Base-by-base conservation (phyloP, 768 basidiomycete genomes). In the Termitomyces sp. region DNA sequence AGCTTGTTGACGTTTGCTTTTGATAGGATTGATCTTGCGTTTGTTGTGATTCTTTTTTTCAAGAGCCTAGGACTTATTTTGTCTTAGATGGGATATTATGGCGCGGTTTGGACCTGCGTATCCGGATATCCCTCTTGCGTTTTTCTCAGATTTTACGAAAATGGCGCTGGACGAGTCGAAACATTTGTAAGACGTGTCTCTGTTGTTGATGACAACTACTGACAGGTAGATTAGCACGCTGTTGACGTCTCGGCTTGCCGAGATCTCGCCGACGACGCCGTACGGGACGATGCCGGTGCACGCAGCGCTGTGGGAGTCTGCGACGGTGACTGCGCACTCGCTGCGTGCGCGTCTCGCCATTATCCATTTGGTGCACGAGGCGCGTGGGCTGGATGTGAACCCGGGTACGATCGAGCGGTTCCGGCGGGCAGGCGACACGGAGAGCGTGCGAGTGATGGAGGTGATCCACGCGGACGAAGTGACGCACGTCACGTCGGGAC, bases 111-210 rank as follows among this genome's bases (percentile, higher is more conserved):
- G 87, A 0, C 81, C 81, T 56, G 76, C 64, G 34, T 78, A 84
- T 70, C 80, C 73, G 9, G 72, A 84, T 48, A 72, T 93, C 16
- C 90, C 91, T 0, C 82, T 81, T 7, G 84, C 86, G 15, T 92
- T 91, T 73, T 92, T 88, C 73, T 81, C 83, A 22, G 90, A 93
- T 72, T 94, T 91, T 68, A 79, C 89, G 1, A 90, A 89, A 68
- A 88, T 94, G 75, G 91, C 90, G 0, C 78, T 92, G 36, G 92
- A 94, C 72, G 91, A 94, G 67, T 85, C 84, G n/a, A 89, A 91
- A 68, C 91, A 91, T 68, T 93, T 91, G 78, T 83, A 61, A 13
- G 33, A 7, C 16, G 24, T n/a, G 11, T 18, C n/a, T 9, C 47
- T 42, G 13, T n/a, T 39, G 13, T 11, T 44, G 11, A 3, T 41